Conservation (phyloP, 768 basidiomycete species). For the Lanmaoa pseudosensibilis region DNA sequence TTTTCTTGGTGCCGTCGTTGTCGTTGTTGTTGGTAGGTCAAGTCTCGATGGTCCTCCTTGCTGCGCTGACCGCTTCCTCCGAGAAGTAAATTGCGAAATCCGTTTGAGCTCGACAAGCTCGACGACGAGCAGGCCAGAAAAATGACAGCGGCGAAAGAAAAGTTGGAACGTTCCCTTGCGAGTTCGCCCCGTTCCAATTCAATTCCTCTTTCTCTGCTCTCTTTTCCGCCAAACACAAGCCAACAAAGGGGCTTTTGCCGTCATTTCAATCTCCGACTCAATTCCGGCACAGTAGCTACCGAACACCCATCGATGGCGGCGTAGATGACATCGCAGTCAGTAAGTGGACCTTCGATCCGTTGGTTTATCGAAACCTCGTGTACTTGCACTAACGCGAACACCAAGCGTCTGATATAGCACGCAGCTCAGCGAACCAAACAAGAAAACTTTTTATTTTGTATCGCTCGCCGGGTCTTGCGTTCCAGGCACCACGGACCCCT, state of each 20-base stretch:
- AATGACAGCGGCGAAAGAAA: conserved; percentile 9
- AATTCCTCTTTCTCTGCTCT: conserved; percentile 18
- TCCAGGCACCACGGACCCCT: too few species aligned
- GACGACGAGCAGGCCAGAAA: conserved; percentile 15
- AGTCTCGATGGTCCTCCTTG: conserved; percentile 9
- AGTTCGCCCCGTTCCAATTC: conserved; percentile 13
- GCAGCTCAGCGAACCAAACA: background rate
- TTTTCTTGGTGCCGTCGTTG: conserved; percentile 20
- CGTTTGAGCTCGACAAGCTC: conserved; percentile 18
- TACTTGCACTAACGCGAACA: background rate
- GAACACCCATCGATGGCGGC: background rate
- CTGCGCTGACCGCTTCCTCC: background rate
- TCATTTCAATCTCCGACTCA: conserved; percentile 22
- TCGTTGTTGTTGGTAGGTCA: background rate
- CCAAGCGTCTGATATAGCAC: background rate
- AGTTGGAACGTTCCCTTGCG: conserved; percentile 24
- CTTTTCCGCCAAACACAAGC: conserved; percentile 26
- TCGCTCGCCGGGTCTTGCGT: too few species aligned
- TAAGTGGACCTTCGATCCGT: background rate
- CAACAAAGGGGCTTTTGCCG: conserved; percentile 30
- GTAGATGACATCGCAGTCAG: background rate
- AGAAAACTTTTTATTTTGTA: background rate
- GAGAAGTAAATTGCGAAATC: background rate
- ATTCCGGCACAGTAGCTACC: background rate
- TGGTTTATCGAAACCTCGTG: background rate